phyloP scores from a whole-genome alignment of 2,329 filamentous ascomycete species.

The Venturia asperata region DNA sequence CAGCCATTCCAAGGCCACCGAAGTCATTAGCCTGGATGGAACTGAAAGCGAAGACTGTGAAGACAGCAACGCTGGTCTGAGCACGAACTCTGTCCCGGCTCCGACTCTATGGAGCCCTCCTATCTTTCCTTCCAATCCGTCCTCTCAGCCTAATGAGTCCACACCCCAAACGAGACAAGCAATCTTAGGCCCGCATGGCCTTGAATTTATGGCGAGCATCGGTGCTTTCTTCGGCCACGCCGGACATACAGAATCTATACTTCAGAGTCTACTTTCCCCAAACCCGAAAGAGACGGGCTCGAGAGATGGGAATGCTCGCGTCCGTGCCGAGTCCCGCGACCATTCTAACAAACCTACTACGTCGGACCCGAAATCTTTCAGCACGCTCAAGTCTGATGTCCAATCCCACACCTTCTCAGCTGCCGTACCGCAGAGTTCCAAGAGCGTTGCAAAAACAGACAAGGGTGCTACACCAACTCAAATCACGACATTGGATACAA shows the following conservation, averaged over 20 bases:
- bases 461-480: background rate
- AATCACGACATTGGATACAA: background rate
- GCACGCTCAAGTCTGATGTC: background rate
- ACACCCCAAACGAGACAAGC: background rate
- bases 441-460: background rate
- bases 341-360: background rate
- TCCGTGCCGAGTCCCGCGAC: background rate
- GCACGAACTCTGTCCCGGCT: background rate
- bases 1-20: background rate
- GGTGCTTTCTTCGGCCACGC: background rate
- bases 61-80: background rate
- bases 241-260: background rate
- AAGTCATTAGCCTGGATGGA: background rate
- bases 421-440: background rate
- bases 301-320: background rate
- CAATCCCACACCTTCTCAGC: background rate
- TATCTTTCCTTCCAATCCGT: background rate
- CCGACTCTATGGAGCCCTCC: background rate
- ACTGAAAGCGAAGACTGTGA: background rate
- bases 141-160: background rate
- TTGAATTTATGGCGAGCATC: background rate
- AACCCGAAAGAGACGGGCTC: background rate
- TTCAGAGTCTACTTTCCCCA: background rate
- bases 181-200: background rate
- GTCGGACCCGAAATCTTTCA: background rate